Conservation (phyloP, 768 basidiomycete genomes). For the Tylopilus intermedius region DNA sequence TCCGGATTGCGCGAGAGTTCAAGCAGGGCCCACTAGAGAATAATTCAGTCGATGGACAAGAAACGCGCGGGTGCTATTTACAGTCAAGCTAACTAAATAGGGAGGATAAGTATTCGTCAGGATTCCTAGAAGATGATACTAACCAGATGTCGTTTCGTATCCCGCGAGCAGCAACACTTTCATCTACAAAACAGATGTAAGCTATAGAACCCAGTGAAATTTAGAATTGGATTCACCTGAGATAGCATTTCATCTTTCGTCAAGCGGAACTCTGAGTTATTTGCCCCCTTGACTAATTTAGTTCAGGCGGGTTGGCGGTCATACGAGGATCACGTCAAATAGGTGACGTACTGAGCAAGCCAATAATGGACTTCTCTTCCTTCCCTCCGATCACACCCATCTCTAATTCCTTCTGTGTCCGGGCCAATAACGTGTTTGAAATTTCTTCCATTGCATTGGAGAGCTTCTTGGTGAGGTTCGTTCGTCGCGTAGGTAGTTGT, state of each 20-base stretch:
- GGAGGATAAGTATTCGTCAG: not conserved
- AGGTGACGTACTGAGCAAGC: constrained; percentile 12
- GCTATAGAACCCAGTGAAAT: not conserved
- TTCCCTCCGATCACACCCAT: constrained; percentile 16
- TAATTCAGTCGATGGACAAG: not conserved
- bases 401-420: constrained; percentile 32
- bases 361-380: constrained; percentile 26
- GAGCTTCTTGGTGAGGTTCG: constrained; percentile 28
- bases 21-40: constrained; percentile 48
- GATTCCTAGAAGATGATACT: not conserved
- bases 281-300: constrained; percentile 35
- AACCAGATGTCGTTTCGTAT: constrained; percentile 22
- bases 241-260: constrained; percentile 25
- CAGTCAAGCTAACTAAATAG: constrained; percentile 17
- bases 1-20: constrained; percentile 45
- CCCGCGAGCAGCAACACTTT: constrained; percentile 17
- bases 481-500: constrained; percentile 34
- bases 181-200: constrained; percentile 9
- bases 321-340: too few relatives aligned
- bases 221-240: constrained; percentile 7
- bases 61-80: not conserved
- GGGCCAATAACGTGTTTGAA: constrained; percentile 35
- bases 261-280: constrained; percentile 21
- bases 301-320: too few relatives aligned
- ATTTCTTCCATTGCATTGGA: constrained; percentile 35